A percentile compares a stretch with the other conserved stretches of the same genome.
These are phyloP conservation scores for Arthrobotrys entomopaga DNA, from an alignment of 2,329 filamentous ascomycete genomes.

Conservation along the genomic window DNA sequence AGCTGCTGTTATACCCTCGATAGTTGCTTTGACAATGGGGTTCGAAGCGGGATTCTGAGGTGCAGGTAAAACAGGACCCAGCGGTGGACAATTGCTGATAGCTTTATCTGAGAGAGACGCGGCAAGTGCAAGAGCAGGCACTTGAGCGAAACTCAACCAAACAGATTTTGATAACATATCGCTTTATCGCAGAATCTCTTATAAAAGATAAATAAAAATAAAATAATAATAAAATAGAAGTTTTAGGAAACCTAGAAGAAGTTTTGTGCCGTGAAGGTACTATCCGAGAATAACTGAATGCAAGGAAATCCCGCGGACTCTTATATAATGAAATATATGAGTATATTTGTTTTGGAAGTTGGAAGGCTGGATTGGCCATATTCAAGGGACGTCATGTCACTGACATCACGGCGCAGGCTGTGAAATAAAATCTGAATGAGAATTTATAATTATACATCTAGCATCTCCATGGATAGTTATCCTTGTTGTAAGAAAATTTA, in stretches of 20 bases:
- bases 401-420: too few species aligned
- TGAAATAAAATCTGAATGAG: too few species aligned
- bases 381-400: background rate
- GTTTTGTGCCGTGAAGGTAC: background rate
- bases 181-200: background rate
- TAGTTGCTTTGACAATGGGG: conserved; percentile 2
- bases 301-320: background rate
- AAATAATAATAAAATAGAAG: too few species aligned
- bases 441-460: too few species aligned
- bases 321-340: background rate
- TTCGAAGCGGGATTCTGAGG: background rate
- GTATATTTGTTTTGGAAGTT: background rate
- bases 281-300: background rate
- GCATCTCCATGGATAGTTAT: too few species aligned
- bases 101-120: conserved; percentile 3
- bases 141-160: background rate
- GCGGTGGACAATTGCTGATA: background rate
- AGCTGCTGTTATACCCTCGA: background rate
- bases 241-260: background rate
- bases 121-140: background rate
- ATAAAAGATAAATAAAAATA: background rate
- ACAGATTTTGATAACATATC: background rate
- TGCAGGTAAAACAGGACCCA: background rate
- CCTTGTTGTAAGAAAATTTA: too few species aligned
- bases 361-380: background rate